Evolutionary conservation across 2,329 filamentous ascomycete genomes (phyloP).

Genomic region (Cladosporium austrohemisphaericum): DNA sequence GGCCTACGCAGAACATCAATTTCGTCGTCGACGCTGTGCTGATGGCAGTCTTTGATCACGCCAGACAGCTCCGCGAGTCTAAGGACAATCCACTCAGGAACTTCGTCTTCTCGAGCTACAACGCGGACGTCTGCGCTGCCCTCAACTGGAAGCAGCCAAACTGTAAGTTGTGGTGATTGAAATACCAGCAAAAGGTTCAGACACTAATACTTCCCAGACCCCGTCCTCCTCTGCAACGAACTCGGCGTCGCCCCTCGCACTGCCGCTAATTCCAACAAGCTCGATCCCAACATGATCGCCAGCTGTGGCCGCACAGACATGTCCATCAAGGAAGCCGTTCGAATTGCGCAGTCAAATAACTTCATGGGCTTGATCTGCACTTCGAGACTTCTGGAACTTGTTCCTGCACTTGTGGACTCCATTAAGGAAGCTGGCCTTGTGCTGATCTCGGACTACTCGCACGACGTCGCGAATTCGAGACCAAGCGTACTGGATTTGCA

Average conservation of each 20-base stretch:
- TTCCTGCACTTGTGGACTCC: conserved; percentile 84
- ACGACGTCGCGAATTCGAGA: conserved; percentile 37
- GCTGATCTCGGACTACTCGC: conserved; percentile 76
- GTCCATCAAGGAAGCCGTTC: conserved; percentile 91
- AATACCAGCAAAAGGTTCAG: neutral
- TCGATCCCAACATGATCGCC: conserved; percentile 36
- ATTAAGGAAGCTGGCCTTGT: conserved; percentile 94
- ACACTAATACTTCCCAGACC: conserved; percentile 51
- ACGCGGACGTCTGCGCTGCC: conserved; percentile 82
- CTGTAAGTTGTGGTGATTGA: conserved; percentile 50
- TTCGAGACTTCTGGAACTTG: conserved; percentile 81
- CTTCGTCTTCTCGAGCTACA: conserved; percentile 92
- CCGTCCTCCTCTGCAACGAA: conserved; percentile 92
- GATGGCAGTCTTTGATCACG: conserved; percentile 85
- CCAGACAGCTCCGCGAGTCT: conserved; percentile 61
- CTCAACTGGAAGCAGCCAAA: conserved; percentile 99
- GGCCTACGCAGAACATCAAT: conserved; percentile 79
- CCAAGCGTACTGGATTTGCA: conserved; percentile 57
- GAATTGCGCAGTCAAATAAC: conserved; percentile 92
- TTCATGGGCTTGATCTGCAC: conserved; percentile 96
- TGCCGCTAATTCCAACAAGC: conserved; percentile 9
- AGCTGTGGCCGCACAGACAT: conserved; percentile 69
- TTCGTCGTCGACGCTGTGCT: conserved; percentile 79
- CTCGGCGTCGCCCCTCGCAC: conserved; percentile 43
- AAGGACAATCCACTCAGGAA: conserved; percentile 74